A percentile compares a stretch with the other conserved stretches of the same genome.
phyloP scores from a whole-genome alignment of 1,284 basidiomycete genomes.

The Irpex sp. region DNA sequence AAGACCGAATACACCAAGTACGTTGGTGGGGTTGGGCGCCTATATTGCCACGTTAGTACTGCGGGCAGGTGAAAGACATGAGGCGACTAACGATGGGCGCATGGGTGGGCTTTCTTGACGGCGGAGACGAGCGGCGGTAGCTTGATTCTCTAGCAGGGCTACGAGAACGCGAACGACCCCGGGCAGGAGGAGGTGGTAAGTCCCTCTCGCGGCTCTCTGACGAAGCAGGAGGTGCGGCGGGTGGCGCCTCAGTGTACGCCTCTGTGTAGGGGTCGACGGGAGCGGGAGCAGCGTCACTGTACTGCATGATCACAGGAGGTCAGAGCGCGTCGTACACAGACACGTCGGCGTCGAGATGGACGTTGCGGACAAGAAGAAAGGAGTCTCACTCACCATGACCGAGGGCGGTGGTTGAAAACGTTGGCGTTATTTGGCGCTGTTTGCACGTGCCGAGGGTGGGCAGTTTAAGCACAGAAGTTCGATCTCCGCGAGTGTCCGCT shows the following conservation, averaged over 20 bases:
- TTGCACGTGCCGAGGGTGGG: constrained; percentile 15
- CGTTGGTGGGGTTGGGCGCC: constrained; percentile 82
- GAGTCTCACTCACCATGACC: constrained; percentile 48
- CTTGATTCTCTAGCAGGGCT: constrained; percentile 39
- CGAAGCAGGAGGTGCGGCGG: constrained; percentile 34
- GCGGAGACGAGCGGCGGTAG: constrained; percentile 32
- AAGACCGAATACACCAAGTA: constrained; percentile 94
- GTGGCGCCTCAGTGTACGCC: constrained; percentile 64
- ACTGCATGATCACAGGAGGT: constrained; percentile 32
- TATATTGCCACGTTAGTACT: constrained; percentile 43
- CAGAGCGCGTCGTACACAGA: constrained; percentile 3
- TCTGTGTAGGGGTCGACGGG: constrained; percentile 78
- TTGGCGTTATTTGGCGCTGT: constrained; percentile 25
- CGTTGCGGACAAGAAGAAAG: constrained; percentile 11
- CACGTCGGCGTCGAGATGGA: not conserved
- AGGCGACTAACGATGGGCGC: constrained; percentile 61
- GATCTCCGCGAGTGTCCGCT: constrained; percentile 18
- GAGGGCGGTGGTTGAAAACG: constrained; percentile 17
- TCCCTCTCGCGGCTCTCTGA: constrained; percentile 34
- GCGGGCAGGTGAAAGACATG: constrained; percentile 9
- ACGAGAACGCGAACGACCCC: constrained; percentile 70
- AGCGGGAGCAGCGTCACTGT: constrained; percentile 52
- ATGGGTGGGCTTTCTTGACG: constrained; percentile 57
- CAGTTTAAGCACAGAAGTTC: constrained; percentile 13
- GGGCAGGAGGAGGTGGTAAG: constrained; percentile 31